phyloP scores from a whole-genome alignment of 495 filamentous ascomycete species.

The Penicillium roqueforti region DNA sequence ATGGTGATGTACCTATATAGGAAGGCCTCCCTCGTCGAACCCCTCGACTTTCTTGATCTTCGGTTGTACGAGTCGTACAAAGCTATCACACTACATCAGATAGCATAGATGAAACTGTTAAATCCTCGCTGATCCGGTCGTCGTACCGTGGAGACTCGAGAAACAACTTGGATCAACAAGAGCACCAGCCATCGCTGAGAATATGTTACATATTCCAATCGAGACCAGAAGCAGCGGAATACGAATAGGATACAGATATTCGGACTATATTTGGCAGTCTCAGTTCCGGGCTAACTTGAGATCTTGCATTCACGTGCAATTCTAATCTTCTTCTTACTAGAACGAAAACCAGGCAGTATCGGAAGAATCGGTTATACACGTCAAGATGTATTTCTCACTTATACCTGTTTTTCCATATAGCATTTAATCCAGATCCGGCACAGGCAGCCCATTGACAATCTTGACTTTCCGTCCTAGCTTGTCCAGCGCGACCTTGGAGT shows the following conservation, averaged over 20 bases:
- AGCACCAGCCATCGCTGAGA: neutral
- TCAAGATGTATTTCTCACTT: too few species aligned
- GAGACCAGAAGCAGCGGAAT: neutral
- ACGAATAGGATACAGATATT: neutral
- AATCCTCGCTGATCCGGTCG: neutral
- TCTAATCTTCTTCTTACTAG: neutral
- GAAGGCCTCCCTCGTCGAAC: neutral
- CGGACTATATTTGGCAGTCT: neutral
- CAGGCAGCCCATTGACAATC: slow-evolving; percentile 76
- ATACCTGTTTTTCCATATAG: neutral
- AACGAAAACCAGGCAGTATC: neutral
- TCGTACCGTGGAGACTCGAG: neutral
- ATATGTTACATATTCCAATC: neutral
- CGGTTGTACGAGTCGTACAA: neutral
- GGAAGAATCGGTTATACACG: too few species aligned
- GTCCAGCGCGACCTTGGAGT: slow-evolving; percentile 68
- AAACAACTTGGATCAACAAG: neutral
- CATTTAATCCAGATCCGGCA: slow-evolving; percentile 66
- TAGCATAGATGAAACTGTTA: neutral
- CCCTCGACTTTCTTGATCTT: neutral
- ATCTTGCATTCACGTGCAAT: neutral
- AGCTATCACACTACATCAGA: neutral
- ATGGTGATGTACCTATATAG: neutral
- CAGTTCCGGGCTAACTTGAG: neutral
- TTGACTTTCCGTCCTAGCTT: slow-evolving; percentile 68